phyloP scores from a whole-genome alignment of 345 rosid species.

The Eucalyptus leucophloia region DNA sequence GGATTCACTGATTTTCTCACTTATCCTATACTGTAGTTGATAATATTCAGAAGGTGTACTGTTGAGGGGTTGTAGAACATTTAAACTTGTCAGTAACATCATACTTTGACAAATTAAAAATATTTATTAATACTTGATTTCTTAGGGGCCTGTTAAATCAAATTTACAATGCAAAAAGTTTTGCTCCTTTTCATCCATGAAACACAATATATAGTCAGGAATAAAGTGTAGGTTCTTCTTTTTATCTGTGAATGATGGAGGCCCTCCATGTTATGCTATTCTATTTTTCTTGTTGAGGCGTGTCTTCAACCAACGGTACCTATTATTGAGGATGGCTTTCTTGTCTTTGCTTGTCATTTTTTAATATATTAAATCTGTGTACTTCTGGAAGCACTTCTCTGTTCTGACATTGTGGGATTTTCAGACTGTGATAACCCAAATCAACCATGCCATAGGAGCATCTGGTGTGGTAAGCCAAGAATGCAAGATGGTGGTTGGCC shows the following conservation, averaged over 20 bases:
- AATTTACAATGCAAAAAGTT: background rate
- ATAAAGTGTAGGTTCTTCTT: background rate
- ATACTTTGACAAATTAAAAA: background rate
- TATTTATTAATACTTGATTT: background rate
- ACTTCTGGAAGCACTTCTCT: background rate
- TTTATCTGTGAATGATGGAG: background rate
- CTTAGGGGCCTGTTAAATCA: background rate
- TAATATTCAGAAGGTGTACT: background rate
- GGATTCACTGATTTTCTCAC: background rate
- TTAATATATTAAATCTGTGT: background rate
- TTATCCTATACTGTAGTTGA: background rate
- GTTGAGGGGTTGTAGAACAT: background rate
- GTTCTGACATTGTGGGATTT: background rate
- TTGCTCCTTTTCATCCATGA: background rate
- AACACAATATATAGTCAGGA: background rate
- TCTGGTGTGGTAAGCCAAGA: slow-evolving; percentile 62
- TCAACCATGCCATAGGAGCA: slow-evolving; percentile 85
- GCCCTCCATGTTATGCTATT: background rate
- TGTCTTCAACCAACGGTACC: background rate
- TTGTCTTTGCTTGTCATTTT: background rate
- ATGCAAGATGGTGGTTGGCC: slow-evolving; percentile 52
- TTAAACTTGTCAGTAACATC: background rate
- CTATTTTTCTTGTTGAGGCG: background rate
- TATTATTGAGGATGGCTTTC: background rate
- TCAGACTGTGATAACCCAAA: slow-evolving; percentile 60